phyloP scores from a whole-genome alignment of 192 early-diverging fungal species.

The Entomortierella parvispora region DNA sequence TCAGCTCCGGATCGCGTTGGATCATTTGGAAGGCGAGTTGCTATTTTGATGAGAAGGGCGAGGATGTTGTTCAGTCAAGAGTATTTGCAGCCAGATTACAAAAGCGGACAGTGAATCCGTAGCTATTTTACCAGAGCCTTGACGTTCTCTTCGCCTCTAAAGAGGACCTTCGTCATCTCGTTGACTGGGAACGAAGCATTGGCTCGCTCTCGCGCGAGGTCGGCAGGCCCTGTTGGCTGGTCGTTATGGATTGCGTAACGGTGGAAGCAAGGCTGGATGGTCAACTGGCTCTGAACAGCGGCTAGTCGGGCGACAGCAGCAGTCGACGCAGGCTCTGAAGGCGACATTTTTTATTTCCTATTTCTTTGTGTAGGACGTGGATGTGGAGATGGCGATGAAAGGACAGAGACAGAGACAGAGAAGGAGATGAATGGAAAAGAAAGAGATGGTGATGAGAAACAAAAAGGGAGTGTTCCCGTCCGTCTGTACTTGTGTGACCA shows the following conservation, averaged over 20 bases:
- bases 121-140: slow-evolving; percentile 47
- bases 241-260: slow-evolving; percentile 37
- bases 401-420: background rate
- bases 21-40: slow-evolving; percentile 56
- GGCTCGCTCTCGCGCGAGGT: slow-evolving; percentile 61
- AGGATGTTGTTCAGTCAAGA: background rate
- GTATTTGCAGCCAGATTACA: background rate
- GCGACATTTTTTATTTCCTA: too few relatives aligned
- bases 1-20: slow-evolving; percentile 60
- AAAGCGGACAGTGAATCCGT: background rate
- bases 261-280: slow-evolving; percentile 39
- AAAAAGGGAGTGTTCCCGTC: background rate
- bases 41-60: slow-evolving; percentile 11
- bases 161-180: slow-evolving; percentile 53
- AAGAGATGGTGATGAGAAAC: slow-evolving; percentile 1
- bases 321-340: slow-evolving; percentile 11
- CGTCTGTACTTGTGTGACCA: too few relatives aligned
- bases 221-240: slow-evolving; percentile 53
- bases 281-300: slow-evolving; percentile 44
- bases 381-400: background rate
- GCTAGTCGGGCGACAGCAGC: slow-evolving; percentile 40
- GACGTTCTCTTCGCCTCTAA: slow-evolving; percentile 55
- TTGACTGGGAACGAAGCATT: slow-evolving; percentile 60
- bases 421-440: background rate
- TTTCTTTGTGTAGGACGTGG: background rate